Conservation (phyloP, 2,329 filamentous ascomycete species). For the Paecilomyces sp. region DNA sequence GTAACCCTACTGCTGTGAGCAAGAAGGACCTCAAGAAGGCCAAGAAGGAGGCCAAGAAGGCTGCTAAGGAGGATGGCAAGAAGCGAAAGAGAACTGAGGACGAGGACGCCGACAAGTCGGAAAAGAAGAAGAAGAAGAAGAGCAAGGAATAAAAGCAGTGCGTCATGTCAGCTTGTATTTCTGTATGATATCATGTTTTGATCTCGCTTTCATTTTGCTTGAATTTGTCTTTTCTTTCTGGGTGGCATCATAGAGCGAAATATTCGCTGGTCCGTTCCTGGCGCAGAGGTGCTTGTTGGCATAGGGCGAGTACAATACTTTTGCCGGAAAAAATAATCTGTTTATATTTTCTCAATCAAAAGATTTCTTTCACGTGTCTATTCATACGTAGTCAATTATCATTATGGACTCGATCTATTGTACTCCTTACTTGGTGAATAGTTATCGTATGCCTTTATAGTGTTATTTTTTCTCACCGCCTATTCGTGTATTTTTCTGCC, state of each 20-base stretch:
- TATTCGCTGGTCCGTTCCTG: conserved; percentile 18
- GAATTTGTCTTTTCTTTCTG: conserved; percentile 19
- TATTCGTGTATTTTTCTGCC: neutral
- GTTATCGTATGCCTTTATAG: neutral
- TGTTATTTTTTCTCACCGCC: neutral
- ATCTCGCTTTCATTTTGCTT: conserved; percentile 21
- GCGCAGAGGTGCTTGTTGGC: conserved; percentile 24
- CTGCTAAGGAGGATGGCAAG: conserved; percentile 54
- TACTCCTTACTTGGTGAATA: neutral
- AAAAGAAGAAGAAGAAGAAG: conserved; percentile 51
- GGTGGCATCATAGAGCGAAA: conserved; percentile 25
- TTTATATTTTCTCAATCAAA: conserved; percentile 4
- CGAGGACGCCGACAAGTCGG: conserved; percentile 50
- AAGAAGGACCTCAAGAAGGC: conserved; percentile 73
- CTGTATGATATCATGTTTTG: conserved; percentile 38
- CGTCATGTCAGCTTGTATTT: conserved; percentile 17
- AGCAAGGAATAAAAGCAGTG: conserved; percentile 41
- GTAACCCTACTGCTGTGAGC: conserved; percentile 59
- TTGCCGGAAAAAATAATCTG: conserved; percentile 13
- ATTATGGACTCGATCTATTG: conserved; percentile 9
- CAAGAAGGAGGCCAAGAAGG: conserved; percentile 56
- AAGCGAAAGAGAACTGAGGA: conserved; percentile 59
- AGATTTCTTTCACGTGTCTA: neutral
- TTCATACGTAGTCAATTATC: neutral
- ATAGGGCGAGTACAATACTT: conserved; percentile 14